These are phyloP conservation scores for Onygenales sp. DNA, from an alignment of 2,329 filamentous ascomycete genomes.

Conservation along the genomic window DNA sequence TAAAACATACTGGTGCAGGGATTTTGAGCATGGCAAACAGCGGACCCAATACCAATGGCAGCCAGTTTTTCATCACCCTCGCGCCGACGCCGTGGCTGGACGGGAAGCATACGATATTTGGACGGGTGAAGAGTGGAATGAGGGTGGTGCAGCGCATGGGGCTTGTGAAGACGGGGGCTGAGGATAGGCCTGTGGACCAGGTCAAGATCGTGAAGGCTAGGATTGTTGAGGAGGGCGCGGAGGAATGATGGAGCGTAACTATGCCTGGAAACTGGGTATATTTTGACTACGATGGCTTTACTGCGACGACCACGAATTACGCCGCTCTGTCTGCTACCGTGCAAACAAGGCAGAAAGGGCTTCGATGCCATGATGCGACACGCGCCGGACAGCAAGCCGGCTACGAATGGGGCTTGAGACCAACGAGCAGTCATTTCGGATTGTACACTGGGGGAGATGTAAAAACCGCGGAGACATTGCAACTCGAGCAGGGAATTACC, in stretches of 20 bases:
- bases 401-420: background rate
- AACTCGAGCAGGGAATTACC: background rate
- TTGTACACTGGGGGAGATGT: too few relatives aligned
- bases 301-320: background rate
- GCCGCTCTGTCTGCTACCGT: background rate
- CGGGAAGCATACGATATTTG: slow-evolving; percentile 95
- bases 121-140: slow-evolving; percentile 76
- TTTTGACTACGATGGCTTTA: background rate
- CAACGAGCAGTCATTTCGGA: too few relatives aligned
- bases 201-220: slow-evolving; percentile 68
- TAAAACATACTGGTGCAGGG: slow-evolving; percentile 89
- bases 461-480: background rate
- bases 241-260: slow-evolving; percentile 22
- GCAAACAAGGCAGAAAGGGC: background rate
- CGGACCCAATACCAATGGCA: slow-evolving; percentile 86
- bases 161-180: slow-evolving; percentile 68
- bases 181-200: slow-evolving; percentile 73
- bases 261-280: background rate
- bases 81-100: slow-evolving; percentile 94
- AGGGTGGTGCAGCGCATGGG: slow-evolving; percentile 80
- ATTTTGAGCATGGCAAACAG: slow-evolving; percentile 96
- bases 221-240: slow-evolving; percentile 53
- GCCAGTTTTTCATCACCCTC: slow-evolving; percentile 91
- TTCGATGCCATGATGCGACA: background rate
- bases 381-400: background rate